Base-by-base conservation (phyloP, 2,329 filamentous ascomycete species). In the Epichloe glyceriae region DNA sequence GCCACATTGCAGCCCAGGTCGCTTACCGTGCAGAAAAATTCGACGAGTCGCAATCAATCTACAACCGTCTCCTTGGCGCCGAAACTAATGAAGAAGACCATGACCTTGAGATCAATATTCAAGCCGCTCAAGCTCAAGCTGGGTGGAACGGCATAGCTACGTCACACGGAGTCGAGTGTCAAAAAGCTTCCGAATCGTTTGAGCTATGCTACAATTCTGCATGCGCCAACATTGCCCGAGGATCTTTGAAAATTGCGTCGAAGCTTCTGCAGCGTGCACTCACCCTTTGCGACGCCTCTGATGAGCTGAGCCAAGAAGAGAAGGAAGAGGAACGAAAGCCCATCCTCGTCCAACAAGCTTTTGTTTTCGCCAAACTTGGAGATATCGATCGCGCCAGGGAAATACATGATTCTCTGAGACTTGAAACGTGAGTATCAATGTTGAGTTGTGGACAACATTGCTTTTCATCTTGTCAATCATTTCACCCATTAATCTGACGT, bases 151-250 rank as follows among this genome's bases (percentile, higher is more conserved):
- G 80, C 4, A 70, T 71, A 46, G 75, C 60, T 15, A 52, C 58
- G 7, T 42, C 54, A 3, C 50, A 54, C 60, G 72, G 78, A 60
- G 71, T 76, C 8, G 68, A 69, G 6, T 70, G 75, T 52, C 79
- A 82, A 20, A 57, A 57, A 53, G 80, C 86, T 58, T 67, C 85
- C 26, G 85, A 89, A 55, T 79, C 83, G 2, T 93, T 93, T 58
- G 88, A 93, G 69, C 83, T 85, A 26, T 83, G 85, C 11, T 94
- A 87, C 69, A 94, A 94, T 64, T 77, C 80, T 22, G 87, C 86
- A 8, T 91, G 86, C 63, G 75, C 75, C 19, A 80, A 79, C 63
- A 82, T 93, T 58, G 84, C 85, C 14, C 73, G 79, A 45, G 83
- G 81, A 7, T 82, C 86, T 57, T 71, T 86, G 38, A 73, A 69